Conservation (phyloP, 345 rosid species). For the Salix purpurea region DNA sequence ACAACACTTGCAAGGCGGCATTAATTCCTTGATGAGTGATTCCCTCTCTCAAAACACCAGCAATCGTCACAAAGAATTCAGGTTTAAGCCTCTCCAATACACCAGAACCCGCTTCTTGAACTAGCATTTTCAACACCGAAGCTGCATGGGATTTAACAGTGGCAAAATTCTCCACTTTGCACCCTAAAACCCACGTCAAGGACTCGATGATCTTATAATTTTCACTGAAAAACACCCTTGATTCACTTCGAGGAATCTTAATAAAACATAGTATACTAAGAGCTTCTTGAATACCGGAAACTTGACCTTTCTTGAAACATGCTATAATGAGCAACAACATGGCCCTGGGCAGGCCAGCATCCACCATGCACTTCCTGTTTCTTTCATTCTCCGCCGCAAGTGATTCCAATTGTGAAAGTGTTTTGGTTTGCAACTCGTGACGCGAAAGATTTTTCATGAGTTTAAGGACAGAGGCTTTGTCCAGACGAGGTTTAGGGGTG, state of each 20-base stretch:
- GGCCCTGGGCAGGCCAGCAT: slow-evolving; percentile 42
- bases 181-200: slow-evolving; percentile 46
- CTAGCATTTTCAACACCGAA: slow-evolving; percentile 31
- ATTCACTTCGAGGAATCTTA: slow-evolving; percentile 34
- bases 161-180: slow-evolving; percentile 17
- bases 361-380: slow-evolving; percentile 48
- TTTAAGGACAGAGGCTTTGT: slow-evolving; percentile 28
- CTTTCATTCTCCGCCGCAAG: slow-evolving; percentile 45
- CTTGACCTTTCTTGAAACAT: slow-evolving; percentile 20
- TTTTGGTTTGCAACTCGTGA: slow-evolving; percentile 17
- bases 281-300: slow-evolving; percentile 45
- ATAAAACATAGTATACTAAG: slow-evolving; percentile 39
- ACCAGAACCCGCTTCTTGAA: slow-evolving; percentile 33
- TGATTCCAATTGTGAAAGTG: slow-evolving; percentile 40
- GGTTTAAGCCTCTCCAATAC: slow-evolving; percentile 45
- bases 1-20: slow-evolving; percentile 43
- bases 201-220: slow-evolving; percentile 38
- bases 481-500: slow-evolving; percentile 48
- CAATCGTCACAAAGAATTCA: slow-evolving; percentile 37
- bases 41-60: slow-evolving; percentile 34
- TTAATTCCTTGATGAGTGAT: slow-evolving; percentile 43
- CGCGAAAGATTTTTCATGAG: slow-evolving; percentile 33
- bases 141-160: slow-evolving; percentile 39
- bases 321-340: slow-evolving; percentile 33
- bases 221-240: slow-evolving; percentile 26